A percentile compares a stretch with the other conserved stretches of the same genome.
Evolutionary conservation across 2,329 filamentous ascomycete species (phyloP).

Genomic region (Ustilaginoidea virens): DNA sequence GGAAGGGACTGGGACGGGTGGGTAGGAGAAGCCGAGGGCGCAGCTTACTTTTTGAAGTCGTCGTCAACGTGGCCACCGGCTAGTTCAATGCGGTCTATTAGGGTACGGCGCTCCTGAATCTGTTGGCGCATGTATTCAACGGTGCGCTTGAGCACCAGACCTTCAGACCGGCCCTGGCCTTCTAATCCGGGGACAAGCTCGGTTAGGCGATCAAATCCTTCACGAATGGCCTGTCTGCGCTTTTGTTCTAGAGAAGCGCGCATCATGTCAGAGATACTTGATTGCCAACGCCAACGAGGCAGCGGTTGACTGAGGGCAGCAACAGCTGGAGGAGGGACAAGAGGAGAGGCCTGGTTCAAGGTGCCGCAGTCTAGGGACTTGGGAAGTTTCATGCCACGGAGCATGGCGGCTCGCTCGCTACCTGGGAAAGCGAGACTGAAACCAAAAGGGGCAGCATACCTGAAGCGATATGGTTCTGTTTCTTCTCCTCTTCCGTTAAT

Average conservation of each 20-base stretch:
- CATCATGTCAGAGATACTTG: neutral
- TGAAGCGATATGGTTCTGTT: slow-evolving; percentile 39
- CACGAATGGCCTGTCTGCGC: slow-evolving; percentile 50
- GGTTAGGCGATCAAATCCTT: slow-evolving; percentile 70
- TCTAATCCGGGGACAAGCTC: slow-evolving; percentile 67
- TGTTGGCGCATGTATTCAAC: slow-evolving; percentile 49
- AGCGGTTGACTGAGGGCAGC: neutral
- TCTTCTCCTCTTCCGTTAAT: slow-evolving; percentile 38
- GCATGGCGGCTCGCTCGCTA: too few species aligned
- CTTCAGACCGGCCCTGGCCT: slow-evolving; percentile 74
- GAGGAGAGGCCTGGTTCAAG: neutral
- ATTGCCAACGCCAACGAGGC: too few species aligned
- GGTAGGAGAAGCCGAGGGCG: neutral
- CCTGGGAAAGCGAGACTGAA: too few species aligned
- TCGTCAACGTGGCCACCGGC: slow-evolving; percentile 40
- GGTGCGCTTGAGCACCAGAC: slow-evolving; percentile 60
- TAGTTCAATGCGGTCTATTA: slow-evolving; percentile 43
- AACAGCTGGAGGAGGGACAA: neutral
- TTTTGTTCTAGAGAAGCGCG: slow-evolving; percentile 22
- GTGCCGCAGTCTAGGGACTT: neutral
- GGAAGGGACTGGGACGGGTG: neutral
- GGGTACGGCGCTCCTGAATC: slow-evolving; percentile 38
- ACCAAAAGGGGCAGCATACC: too few species aligned
- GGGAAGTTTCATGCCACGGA: too few species aligned
- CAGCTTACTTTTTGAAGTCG: slow-evolving; percentile 24